Conservation (phyloP, 805 yeast species). For the Torulaspora indica region DNA sequence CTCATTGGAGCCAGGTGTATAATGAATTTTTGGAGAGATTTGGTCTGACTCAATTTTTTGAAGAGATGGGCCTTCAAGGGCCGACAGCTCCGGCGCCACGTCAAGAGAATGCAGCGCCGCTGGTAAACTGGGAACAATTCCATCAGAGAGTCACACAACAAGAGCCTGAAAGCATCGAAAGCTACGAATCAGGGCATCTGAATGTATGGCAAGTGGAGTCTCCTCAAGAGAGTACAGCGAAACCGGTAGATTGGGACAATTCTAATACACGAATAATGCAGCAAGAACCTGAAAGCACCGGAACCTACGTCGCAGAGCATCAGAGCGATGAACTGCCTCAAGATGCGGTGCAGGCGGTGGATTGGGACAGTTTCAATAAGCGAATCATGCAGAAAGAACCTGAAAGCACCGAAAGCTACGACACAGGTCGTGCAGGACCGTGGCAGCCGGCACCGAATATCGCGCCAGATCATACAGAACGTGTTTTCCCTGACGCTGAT, state of each 20-base stretch:
- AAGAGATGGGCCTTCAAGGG: constrained; percentile 7
- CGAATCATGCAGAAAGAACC: not conserved
- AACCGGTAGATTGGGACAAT: not conserved
- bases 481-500: not conserved
- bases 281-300: not conserved
- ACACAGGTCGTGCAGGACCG: not conserved
- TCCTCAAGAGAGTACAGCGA: not conserved
- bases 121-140: constrained; percentile 1
- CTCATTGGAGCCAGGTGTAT: constrained; percentile 20
- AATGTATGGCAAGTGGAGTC: no score
- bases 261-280: not conserved
- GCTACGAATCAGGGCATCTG: not conserved
- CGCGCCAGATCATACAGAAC: not conserved
- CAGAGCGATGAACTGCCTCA: no score
- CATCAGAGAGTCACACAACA: not conserved
- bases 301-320: not conserved
- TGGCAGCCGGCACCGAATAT: no score
- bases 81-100: not conserved
- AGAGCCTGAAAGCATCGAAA: constrained; percentile 1
- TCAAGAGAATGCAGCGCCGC: not conserved
- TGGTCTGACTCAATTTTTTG: constrained; percentile 9
- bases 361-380: not conserved
- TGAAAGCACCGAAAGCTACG: not conserved
- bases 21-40: constrained; percentile 16
- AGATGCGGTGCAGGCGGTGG: not conserved